A percentile compares a stretch with the other conserved stretches of the same genome.
Evolutionary conservation across 345 rosid species (phyloP).

Genomic region (Hirschfeldia incana): DNA sequence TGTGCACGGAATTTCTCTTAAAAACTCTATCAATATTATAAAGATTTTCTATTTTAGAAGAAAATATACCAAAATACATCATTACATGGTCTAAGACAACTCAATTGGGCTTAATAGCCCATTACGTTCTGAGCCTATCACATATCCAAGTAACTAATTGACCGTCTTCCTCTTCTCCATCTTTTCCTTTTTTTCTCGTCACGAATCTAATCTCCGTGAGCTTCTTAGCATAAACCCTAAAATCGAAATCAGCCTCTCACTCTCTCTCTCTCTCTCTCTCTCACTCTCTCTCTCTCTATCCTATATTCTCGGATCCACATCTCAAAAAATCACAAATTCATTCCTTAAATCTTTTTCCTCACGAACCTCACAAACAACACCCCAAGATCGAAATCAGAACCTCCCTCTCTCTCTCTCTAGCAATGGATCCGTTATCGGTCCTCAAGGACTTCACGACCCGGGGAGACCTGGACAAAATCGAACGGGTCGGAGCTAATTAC

Average conservation of each 20-base stretch:
- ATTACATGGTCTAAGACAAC: too few species aligned
- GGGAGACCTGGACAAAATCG: conserved; percentile 59
- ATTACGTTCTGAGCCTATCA: not conserved
- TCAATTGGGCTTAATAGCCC: not conserved
- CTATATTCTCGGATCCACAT: not conserved
- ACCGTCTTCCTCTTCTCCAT: conserved; percentile 8
- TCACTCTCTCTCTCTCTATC: not conserved
- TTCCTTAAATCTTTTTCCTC: conserved; percentile 23
- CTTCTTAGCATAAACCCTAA: conserved; percentile 34
- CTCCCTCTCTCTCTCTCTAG: not conserved
- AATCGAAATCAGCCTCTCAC: not conserved
- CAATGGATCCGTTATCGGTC: conserved; percentile 78
- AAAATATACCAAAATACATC: too few species aligned
- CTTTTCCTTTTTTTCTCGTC: not conserved
- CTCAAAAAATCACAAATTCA: not conserved
- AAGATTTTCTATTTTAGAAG: too few species aligned
- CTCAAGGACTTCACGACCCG: conserved; percentile 72
- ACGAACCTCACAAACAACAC: not conserved
- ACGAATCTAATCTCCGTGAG: not conserved
- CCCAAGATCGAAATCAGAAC: conserved; percentile 14
- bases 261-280: not conserved
- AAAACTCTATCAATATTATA: too few species aligned
- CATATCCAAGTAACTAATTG: not conserved
- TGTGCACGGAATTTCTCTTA: too few species aligned
- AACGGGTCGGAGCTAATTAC: conserved; percentile 53